Evolutionary conservation across 108 stramenopile species (phyloP).

Genomic region (Pelagomonas calceolata): DNA sequence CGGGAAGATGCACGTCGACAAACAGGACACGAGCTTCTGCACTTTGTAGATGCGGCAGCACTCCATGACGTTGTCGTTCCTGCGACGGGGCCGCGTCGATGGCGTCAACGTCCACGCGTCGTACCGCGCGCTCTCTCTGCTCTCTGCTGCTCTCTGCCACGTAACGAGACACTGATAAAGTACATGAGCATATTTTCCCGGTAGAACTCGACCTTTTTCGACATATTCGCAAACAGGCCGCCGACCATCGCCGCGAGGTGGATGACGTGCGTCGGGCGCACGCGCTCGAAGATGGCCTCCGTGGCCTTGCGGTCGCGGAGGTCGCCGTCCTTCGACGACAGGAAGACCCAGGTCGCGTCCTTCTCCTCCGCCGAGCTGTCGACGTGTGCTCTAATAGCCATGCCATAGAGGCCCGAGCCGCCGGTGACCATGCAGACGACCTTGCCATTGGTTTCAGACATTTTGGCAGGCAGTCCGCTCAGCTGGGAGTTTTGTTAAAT

Average conservation of each 20-base stretch:
- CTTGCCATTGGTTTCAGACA: constrained; percentile 26
- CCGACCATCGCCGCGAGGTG: constrained; percentile 97
- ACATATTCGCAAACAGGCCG: constrained; percentile 71
- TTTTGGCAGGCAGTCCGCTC: too few relatives aligned
- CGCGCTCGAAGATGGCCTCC: constrained; percentile 80
- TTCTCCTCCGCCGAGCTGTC: constrained; percentile 27
- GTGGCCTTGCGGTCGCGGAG: constrained; percentile 59
- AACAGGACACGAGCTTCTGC: constrained; percentile 88
- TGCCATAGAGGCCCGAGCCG: constrained; percentile 89
- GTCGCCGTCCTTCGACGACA: constrained; percentile 70
- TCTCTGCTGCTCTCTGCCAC: constrained; percentile 47
- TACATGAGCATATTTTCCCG: constrained; percentile 94
- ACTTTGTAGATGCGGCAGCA: constrained; percentile 85
- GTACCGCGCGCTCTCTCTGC: constrained; percentile 1
- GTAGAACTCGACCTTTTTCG: constrained; percentile 84
- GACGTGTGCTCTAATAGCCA: constrained; percentile 73
- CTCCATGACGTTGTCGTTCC: constrained; percentile 91
- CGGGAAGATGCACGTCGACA: constrained; percentile 97
- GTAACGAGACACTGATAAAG: too few relatives aligned
- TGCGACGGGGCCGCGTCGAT: too few relatives aligned
- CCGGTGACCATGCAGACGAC: constrained; percentile 84
- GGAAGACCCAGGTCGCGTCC: constrained; percentile 64
- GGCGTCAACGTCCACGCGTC: too few relatives aligned
- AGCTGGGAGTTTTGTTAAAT: too few relatives aligned
- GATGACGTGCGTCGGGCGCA: constrained; percentile 90